Base-by-base conservation (phyloP, 352 stramenopile genomes). In the Pythium aristosporum region DNA sequence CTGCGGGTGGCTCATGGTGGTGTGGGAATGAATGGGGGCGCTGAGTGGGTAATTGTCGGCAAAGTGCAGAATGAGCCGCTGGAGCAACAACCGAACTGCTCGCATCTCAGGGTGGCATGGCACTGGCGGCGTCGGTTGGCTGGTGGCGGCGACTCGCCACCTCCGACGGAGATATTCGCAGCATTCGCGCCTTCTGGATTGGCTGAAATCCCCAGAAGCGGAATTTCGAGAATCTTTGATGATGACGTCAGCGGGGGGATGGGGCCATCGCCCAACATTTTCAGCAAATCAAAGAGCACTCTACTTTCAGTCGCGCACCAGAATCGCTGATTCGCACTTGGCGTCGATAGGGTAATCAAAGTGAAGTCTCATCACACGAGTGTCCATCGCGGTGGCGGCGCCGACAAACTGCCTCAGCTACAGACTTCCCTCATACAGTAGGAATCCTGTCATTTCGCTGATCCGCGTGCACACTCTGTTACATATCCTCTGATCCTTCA, bases 1-100 rank as follows among this genome's bases (percentile, higher is more conserved):
- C 37, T 82, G 63, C 87, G 81, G 71, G 66, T 18, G 78, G 78
- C 18, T 87, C 58, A 55, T 88, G 69, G 18, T 77, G 71, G 20
- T 82, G 59, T 0, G 75, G 79, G 2, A 85, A 61, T 21, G 25
- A 66, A 7, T 36, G 11, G 37, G 39, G 10, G 37, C 15, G 10
- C 37, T 42, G 37, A 42, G 25, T 42, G 54, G 41, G 41, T 61
- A n/a, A 23, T 30, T 30, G 25, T 30, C 25, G 1, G 54, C 54
- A 50, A 50, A 61, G 50, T 61, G 39, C 54, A 48, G 23, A 61
- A 42, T 94, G 30, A 84, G 56, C 21, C 37, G 25, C 3, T 30
- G 5, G 25, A 5, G 25, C 25, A 30, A 30, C 25, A 30, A 30
- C 25, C 25, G 25, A 30, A 30, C 25, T 30, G 25, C 25, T 30